A percentile compares a stretch with the other conserved stretches of the same genome.
phyloP scores from a whole-genome alignment of 1,284 basidiomycete genomes.

The Sparassis latifolia region DNA sequence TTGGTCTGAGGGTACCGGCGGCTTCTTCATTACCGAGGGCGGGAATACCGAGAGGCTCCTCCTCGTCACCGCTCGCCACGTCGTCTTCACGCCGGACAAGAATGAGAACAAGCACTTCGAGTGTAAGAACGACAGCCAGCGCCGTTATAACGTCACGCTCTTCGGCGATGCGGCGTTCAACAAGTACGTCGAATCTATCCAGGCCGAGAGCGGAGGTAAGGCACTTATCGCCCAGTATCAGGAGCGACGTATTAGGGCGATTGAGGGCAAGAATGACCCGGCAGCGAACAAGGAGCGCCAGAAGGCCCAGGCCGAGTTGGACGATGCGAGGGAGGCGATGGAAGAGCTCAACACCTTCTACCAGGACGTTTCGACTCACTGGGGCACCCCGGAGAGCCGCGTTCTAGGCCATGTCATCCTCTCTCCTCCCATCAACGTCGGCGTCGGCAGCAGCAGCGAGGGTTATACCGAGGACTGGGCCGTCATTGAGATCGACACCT shows the following conservation, averaged over 20 bases:
- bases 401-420: constrained; percentile 25
- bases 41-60: constrained; percentile 14
- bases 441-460: constrained; percentile 6
- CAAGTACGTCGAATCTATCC: constrained; percentile 6
- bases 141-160: constrained; percentile 6
- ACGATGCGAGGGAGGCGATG: constrained; percentile 15
- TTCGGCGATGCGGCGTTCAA: constrained; percentile 9
- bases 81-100: constrained; percentile 13
- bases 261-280: constrained; percentile 3
- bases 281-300: not conserved
- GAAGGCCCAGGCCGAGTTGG: constrained; percentile 4
- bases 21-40: constrained; percentile 8
- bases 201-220: constrained; percentile 1
- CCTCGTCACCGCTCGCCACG: constrained; percentile 18
- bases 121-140: not conserved
- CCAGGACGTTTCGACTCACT: constrained; percentile 19
- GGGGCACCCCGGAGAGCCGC: constrained; percentile 17
- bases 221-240: not conserved
- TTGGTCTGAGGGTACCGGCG: constrained; percentile 6
- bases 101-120: constrained; percentile 6
- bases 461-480: constrained; percentile 27
- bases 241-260: constrained; percentile 3
- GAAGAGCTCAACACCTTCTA: constrained; percentile 16
- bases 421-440: constrained; percentile 20
- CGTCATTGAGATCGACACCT: constrained; percentile 24